A percentile compares a stretch with the other conserved stretches of the same genome.
These are phyloP conservation scores for Wallemia mellicola DNA, from an alignment of 1,284 basidiomycete species.

Conservation along the genomic window DNA sequence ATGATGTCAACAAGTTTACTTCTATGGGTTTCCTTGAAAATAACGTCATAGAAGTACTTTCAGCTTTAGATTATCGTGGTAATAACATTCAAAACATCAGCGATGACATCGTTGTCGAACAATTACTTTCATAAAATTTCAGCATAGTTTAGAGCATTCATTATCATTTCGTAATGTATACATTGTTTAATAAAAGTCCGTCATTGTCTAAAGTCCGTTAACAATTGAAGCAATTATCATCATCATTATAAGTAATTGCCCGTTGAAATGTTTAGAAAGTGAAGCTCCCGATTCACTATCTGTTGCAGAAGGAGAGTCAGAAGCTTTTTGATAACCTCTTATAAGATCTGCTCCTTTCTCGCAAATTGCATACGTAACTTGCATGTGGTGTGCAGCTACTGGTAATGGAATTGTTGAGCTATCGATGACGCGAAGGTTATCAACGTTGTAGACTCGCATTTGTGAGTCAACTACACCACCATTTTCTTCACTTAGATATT, in stretches of 20 bases:
- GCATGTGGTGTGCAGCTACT: neutral
- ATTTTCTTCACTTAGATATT: no score
- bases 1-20: slow-evolving; percentile 19
- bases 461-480: slow-evolving; percentile 36
- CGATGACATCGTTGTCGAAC: slow-evolving; percentile 29
- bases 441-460: slow-evolving; percentile 30
- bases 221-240: neutral
- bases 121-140: slow-evolving; percentile 17
- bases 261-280: neutral
- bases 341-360: neutral
- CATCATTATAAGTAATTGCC: neutral
- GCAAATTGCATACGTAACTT: neutral
- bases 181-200: neutral
- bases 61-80: slow-evolving; percentile 71
- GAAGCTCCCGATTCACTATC: neutral
- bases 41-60: slow-evolving; percentile 36
- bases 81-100: slow-evolving; percentile 28
- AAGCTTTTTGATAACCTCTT: neutral
- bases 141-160: no score
- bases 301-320: neutral
- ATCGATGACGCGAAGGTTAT: slow-evolving; percentile 25
- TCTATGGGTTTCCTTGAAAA: slow-evolving; percentile 19
- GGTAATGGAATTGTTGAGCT: slow-evolving; percentile 11
- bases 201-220: neutral
- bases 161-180: no score